phyloP scores from a whole-genome alignment of 2,329 filamentous ascomycete species.

The Claviceps digitariae region DNA sequence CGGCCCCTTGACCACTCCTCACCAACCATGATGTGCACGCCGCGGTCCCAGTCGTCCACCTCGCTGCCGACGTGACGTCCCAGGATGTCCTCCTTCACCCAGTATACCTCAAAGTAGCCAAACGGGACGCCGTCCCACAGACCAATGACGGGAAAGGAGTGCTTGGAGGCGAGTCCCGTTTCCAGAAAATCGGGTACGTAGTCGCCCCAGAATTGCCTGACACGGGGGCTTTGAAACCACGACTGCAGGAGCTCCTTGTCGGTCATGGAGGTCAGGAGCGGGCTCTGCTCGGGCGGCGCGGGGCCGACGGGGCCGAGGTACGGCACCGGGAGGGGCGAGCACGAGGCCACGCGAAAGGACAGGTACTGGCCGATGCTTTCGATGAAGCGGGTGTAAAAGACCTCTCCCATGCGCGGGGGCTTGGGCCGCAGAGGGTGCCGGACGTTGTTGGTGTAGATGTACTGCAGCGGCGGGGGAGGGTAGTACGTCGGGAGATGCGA shows the following conservation, averaged over 20 bases:
- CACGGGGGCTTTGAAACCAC: conserved; percentile 82
- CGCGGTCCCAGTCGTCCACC: conserved; percentile 71
- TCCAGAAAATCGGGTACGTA: conserved; percentile 53
- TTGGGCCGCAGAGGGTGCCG: conserved; percentile 81
- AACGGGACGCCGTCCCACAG: conserved; percentile 93
- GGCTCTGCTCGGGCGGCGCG: conserved; percentile 23
- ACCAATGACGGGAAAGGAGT: conserved; percentile 84
- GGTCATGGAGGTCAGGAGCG: conserved; percentile 31
- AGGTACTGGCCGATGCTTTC: conserved; percentile 73
- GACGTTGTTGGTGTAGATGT: conserved; percentile 61
- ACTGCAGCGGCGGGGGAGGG: conserved; percentile 70
- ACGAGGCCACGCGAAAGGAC: conserved; percentile 72
- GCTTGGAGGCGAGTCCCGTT: conserved; percentile 47
- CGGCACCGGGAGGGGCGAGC: conserved; percentile 48
- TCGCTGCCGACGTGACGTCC: conserved; percentile 53
- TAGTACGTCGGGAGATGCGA: conserved; percentile 87
- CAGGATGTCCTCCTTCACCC: conserved; percentile 84
- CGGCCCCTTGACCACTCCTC: conserved; percentile 81
- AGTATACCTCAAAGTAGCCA: conserved; percentile 96
- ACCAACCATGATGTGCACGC: conserved; percentile 77
- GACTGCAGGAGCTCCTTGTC: conserved; percentile 54
- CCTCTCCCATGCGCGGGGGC: conserved; percentile 77
- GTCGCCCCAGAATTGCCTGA: conserved; percentile 73
- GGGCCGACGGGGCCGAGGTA: conserved; percentile 46
- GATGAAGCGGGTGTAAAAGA: conserved; percentile 80